Conservation (phyloP, 73 alveolate genomes). For the Paraurostyla sp. region DNA sequence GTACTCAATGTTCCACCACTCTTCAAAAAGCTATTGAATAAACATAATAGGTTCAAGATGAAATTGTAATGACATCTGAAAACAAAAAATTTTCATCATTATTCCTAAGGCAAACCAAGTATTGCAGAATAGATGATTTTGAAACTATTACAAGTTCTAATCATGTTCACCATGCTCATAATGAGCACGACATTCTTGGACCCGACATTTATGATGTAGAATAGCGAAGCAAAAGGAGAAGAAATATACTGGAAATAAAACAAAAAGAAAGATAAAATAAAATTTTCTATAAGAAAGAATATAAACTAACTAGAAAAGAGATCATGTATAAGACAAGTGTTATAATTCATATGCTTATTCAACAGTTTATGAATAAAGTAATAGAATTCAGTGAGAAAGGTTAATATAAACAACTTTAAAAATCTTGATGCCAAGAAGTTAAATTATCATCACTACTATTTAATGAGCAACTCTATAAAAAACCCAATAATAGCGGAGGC, state of each 20-base stretch:
- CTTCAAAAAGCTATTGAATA: constrained; percentile 17
- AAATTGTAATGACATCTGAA: not conserved
- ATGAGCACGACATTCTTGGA: not conserved
- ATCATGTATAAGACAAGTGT: constrained; percentile 20
- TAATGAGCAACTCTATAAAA: constrained; percentile 15
- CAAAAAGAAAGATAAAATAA: constrained; percentile 9
- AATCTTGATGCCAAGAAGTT: constrained; percentile 16
- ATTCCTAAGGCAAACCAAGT: not conserved
- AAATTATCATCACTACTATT: constrained; percentile 43
- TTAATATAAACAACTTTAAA: not conserved
- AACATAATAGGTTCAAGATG: not conserved
- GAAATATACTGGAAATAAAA: not conserved
- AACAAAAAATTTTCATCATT: not conserved
- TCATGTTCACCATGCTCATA: constrained; percentile 1
- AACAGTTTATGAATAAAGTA: constrained; percentile 17
- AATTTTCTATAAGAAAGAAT: not conserved
- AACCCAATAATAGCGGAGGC: not conserved
- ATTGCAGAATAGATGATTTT: not conserved
- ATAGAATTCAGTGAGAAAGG: not conserved
- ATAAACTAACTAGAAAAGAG: constrained; percentile 24
- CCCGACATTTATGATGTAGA: not conserved
- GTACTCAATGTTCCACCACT: constrained; percentile 1
- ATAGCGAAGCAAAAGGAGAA: not conserved
- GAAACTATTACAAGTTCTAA: too few species aligned
- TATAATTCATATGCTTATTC: not conserved